phyloP scores from a whole-genome alignment of 2,329 filamentous ascomycete genomes.

The Neofusicoccum cordaticola region DNA sequence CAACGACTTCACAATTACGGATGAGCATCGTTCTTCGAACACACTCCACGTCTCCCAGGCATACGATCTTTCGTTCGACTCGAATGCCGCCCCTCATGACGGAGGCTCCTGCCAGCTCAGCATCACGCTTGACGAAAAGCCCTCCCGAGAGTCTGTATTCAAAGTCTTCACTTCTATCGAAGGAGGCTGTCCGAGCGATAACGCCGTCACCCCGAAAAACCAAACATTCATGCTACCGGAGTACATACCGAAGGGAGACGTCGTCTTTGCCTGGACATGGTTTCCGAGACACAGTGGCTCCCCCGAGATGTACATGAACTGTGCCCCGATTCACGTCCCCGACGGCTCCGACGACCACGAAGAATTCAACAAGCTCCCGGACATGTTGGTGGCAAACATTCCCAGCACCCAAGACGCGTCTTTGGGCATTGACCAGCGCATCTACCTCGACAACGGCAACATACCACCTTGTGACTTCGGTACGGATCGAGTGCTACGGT shows the following conservation, averaged over 20 bases:
- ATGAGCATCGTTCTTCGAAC: too few species aligned
- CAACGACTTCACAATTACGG: too few species aligned
- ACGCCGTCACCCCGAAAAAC: slow-evolving; percentile 50
- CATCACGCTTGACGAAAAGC: slow-evolving; percentile 64
- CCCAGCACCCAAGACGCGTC: slow-evolving; percentile 13
- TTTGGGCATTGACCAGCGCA: too few species aligned
- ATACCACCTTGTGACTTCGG: too few species aligned
- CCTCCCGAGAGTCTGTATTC: slow-evolving; percentile 59
- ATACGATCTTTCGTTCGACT: too few species aligned
- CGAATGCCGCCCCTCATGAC: slow-evolving; percentile 74
- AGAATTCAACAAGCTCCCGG: slow-evolving; percentile 62
- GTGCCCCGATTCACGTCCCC: slow-evolving; percentile 68
- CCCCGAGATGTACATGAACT: slow-evolving; percentile 97
- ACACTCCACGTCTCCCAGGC: too few species aligned
- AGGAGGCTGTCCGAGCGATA: slow-evolving; percentile 74
- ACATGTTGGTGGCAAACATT: slow-evolving; percentile 73
- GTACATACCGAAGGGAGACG: slow-evolving; percentile 70
- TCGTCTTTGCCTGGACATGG: slow-evolving; percentile 89
- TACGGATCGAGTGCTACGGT: not conserved
- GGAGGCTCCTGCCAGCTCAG: slow-evolving; percentile 89
- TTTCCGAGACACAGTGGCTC: slow-evolving; percentile 76
- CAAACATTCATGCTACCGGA: slow-evolving; percentile 72
- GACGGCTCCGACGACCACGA: slow-evolving; percentile 50
- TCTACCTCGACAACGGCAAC: too few species aligned
- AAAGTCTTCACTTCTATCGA: slow-evolving; percentile 87